Conservation (phyloP, 805 yeast species). For the Candida fluviatilis region DNA sequence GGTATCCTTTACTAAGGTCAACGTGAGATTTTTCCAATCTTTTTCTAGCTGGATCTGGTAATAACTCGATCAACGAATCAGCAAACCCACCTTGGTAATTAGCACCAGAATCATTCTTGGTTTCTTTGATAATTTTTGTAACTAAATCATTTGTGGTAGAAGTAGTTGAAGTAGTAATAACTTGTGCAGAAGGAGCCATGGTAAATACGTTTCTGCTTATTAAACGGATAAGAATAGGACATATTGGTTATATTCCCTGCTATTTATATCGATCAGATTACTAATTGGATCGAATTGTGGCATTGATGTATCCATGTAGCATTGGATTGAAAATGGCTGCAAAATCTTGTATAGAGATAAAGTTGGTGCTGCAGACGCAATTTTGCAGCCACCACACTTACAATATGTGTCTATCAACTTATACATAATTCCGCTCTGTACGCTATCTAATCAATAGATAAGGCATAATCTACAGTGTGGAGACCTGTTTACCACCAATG, state of each 20-base stretch:
- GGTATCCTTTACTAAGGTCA: slow-evolving; percentile 23
- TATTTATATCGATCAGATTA: no score
- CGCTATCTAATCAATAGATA: no score
- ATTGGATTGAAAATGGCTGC: no score
- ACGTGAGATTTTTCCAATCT: slow-evolving; percentile 20
- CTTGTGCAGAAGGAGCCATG: not conserved
- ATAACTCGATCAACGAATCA: slow-evolving; percentile 13
- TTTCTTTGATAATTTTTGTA: not conserved
- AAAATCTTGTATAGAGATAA: no score
- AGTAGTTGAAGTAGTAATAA: not conserved
- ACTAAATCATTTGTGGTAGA: not conserved
- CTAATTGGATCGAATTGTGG: no score
- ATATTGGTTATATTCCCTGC: not conserved
- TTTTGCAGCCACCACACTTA: not conserved
- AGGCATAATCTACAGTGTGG: no score
- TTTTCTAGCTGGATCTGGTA: slow-evolving; percentile 17
- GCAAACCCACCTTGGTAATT: not conserved
- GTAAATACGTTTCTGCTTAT: not conserved
- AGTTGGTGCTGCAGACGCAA: no score
- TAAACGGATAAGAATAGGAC: no score
- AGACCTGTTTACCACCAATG: no score
- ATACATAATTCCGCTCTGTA: not conserved
- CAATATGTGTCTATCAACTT: not conserved
- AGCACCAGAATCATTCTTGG: not conserved
- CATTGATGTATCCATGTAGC: no score